These are phyloP conservation scores for Xylariomycetidae sp. DNA, from an alignment of 2,329 filamentous ascomycete species.

Conservation along the genomic window DNA sequence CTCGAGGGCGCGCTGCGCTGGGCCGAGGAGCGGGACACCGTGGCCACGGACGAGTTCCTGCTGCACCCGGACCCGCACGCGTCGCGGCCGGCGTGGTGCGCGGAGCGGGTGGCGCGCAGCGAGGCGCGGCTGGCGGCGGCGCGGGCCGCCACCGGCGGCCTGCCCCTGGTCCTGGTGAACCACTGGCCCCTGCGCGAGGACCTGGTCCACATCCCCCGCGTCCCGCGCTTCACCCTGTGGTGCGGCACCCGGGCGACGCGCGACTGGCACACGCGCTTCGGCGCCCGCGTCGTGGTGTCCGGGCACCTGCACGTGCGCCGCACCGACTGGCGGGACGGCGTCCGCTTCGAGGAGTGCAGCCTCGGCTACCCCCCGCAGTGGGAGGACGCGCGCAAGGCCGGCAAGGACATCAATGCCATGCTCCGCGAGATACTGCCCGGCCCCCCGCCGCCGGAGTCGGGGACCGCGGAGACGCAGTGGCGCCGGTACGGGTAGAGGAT, in stretches of 20 bases:
- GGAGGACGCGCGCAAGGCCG: slow-evolving; percentile 23
- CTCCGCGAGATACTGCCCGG: slow-evolving; percentile 31
- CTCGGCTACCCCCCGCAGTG: slow-evolving; percentile 33
- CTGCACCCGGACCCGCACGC: slow-evolving; percentile 30
- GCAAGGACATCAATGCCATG: slow-evolving; percentile 27
- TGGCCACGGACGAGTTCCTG: slow-evolving; percentile 32
- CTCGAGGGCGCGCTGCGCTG: slow-evolving; percentile 37
- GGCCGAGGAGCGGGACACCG: slow-evolving; percentile 30
- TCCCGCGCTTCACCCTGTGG: slow-evolving; percentile 33
- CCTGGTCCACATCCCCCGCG: slow-evolving; percentile 27
- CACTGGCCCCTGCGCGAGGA: slow-evolving; percentile 33
- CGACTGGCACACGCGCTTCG: slow-evolving; percentile 30
- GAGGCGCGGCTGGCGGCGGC: slow-evolving; percentile 25
- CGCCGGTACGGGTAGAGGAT: no score
- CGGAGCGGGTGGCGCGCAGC: slow-evolving; percentile 20
- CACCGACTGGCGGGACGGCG: slow-evolving; percentile 32
- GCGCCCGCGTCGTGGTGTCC: slow-evolving; percentile 29
- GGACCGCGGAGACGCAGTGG: slow-evolving; percentile 17
- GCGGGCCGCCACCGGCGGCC: slow-evolving; percentile 6
- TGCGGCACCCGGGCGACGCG: slow-evolving; percentile 31
- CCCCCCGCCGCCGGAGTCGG: slow-evolving; percentile 15
- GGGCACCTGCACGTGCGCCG: slow-evolving; percentile 32
- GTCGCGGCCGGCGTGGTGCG: slow-evolving; percentile 29
- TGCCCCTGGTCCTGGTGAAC: slow-evolving; percentile 29
- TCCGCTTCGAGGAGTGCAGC: slow-evolving; percentile 32